Percentiles rank a stretch among this genome's conserved stretches.
Evolutionary conservation across 2,329 filamentous ascomycete species (phyloP).

Genomic region (Bipolaris victoriae): DNA sequence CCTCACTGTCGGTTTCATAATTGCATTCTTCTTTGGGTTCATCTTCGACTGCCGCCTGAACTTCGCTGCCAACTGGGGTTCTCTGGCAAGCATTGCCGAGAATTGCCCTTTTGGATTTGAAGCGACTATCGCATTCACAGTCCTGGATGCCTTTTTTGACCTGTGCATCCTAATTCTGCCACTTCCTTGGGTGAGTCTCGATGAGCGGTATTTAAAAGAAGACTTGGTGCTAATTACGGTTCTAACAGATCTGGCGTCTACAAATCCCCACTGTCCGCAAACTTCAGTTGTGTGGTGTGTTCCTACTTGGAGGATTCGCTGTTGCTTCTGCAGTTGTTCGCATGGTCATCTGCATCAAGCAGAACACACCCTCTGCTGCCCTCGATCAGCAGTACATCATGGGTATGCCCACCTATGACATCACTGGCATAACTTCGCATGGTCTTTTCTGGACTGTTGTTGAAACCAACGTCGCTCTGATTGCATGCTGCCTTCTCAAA

Average conservation of each 20-base stretch:
- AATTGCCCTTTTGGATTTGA: constrained; percentile 14
- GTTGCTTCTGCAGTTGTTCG: constrained; percentile 9
- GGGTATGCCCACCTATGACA: constrained; percentile 16
- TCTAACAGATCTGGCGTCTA: constrained; percentile 11
- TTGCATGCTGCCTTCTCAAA: constrained; percentile 10
- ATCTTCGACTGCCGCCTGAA: constrained; percentile 13
- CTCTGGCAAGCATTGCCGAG: constrained; percentile 10
- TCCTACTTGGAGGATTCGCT: constrained; percentile 12
- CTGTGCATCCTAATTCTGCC: constrained; percentile 11
- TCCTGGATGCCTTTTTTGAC: constrained; percentile 11
- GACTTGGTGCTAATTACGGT: background rate
- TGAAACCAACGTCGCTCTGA: constrained; percentile 10
- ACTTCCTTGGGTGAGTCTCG: constrained; percentile 10
- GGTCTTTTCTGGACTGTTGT: constrained; percentile 14
- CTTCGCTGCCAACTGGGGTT: constrained; percentile 12
- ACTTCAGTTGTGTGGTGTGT: constrained; percentile 10
- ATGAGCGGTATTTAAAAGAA: background rate
- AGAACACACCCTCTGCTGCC: constrained; percentile 12
- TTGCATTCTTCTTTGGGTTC: constrained; percentile 15
- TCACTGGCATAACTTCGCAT: constrained; percentile 14
- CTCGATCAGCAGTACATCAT: constrained; percentile 7
- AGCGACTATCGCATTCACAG: constrained; percentile 7
- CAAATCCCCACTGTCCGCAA: constrained; percentile 12
- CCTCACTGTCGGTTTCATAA: constrained; percentile 3
- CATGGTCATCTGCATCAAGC: constrained; percentile 17